phyloP scores from a whole-genome alignment of 495 filamentous ascomycete species.

The Cryomyces minteri region DNA sequence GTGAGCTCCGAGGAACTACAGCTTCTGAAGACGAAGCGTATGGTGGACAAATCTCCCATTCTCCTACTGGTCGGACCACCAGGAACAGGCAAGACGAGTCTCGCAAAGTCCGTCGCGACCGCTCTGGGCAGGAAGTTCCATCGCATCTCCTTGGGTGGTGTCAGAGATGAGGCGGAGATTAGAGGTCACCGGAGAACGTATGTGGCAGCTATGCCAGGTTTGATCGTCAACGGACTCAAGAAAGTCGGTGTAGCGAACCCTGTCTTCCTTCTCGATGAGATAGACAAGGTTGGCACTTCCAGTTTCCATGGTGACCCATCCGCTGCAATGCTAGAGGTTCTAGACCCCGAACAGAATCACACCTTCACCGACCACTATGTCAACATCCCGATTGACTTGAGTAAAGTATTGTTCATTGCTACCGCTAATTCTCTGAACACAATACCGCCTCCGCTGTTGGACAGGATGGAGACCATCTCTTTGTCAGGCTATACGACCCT shows the following conservation, averaged over 20 bases:
- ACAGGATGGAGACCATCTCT: conserved; percentile 90
- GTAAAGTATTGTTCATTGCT: conserved; percentile 96
- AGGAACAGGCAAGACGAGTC: conserved; percentile 88
- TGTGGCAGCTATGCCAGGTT: conserved; percentile 93
- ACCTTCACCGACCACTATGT: conserved; percentile 93
- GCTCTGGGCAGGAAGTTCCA: conserved; percentile 93
- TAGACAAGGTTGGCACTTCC: conserved; percentile 87
- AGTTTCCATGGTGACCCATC: conserved; percentile 94
- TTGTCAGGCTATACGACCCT: conserved; percentile 91
- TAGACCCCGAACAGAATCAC: conserved; percentile 96
- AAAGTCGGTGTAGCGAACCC: conserved; percentile 95
- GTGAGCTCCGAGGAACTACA: conserved; percentile 29
- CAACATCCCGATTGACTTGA: conserved; percentile 87
- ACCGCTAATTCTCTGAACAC: conserved; percentile 93
- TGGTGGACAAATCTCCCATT: conserved; percentile 92
- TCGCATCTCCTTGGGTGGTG: conserved; percentile 89
- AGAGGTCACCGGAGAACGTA: conserved; percentile 91
- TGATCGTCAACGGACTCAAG: conserved; percentile 86
- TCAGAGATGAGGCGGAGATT: conserved; percentile 93
- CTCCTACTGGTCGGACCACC: conserved; percentile 87
- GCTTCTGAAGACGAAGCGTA: conserved; percentile 47
- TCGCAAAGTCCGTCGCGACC: conserved; percentile 84
- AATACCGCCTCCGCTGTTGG: conserved; percentile 83
- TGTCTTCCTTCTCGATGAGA: conserved; percentile 92
- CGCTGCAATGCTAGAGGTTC: conserved; percentile 96